phyloP scores from a whole-genome alignment of 1,284 basidiomycete genomes.

The Naganishia cerealis region DNA sequence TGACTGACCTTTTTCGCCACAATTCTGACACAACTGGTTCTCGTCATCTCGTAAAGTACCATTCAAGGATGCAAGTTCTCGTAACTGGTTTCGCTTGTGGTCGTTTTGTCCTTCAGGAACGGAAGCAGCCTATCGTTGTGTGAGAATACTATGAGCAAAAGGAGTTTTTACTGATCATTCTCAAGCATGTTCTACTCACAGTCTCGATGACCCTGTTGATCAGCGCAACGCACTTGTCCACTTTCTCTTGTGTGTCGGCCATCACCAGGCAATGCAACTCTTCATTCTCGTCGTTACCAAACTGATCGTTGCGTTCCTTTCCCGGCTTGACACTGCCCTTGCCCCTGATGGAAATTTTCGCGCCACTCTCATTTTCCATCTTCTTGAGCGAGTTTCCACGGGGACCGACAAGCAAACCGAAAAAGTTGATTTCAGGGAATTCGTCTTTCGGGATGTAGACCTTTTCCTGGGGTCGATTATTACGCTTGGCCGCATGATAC shows the following conservation, averaged over 20 bases:
- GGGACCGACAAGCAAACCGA: constrained; percentile 95
- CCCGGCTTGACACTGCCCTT: constrained; percentile 99
- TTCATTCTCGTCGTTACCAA: constrained; percentile 93
- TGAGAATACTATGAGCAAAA: neutral
- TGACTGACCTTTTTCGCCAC: constrained; percentile 66
- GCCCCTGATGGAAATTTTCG: constrained; percentile 96
- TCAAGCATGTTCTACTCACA: constrained; percentile 59
- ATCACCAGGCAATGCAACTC: constrained; percentile 97
- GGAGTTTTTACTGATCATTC: neutral
- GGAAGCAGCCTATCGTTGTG: constrained; percentile 74
- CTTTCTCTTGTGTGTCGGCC: constrained; percentile 88
- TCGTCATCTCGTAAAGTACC: constrained; percentile 99
- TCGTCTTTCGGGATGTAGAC: constrained; percentile 99
- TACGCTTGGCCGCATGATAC: constrained; percentile 77
- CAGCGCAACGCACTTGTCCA: constrained; percentile 83
- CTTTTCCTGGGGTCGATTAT: constrained; percentile 88
- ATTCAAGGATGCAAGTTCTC: constrained; percentile 94
- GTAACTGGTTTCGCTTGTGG: constrained; percentile 97
- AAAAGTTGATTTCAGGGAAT: constrained; percentile 99
- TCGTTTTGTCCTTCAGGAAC: constrained; percentile 99
- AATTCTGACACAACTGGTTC: constrained; percentile 98
- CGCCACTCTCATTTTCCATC: constrained; percentile 97
- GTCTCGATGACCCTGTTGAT: constrained; percentile 99
- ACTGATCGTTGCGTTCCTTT: constrained; percentile 88
- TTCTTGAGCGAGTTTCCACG: constrained; percentile 98